Percentiles rank a stretch among this genome's conserved stretches.
These are phyloP conservation scores for Thuidium tamariscinum DNA, from an alignment of 225 moss, liverwort and hornwort genomes.

Conservation along the genomic window DNA sequence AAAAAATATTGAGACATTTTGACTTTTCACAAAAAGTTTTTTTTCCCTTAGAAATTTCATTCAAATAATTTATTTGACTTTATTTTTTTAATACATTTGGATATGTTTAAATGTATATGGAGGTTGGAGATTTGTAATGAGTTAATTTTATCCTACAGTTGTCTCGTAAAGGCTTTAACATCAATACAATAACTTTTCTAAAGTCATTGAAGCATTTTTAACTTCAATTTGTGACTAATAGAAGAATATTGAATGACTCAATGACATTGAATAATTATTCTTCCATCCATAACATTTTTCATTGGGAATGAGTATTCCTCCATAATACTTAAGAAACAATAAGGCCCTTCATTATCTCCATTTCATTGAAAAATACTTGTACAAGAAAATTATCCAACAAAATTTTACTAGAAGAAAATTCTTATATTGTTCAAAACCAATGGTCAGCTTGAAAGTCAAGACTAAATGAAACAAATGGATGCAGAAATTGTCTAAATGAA, in stretches of 20 bases:
- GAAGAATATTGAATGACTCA: neutral
- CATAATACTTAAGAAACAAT: accelerated
- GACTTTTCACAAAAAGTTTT: no score
- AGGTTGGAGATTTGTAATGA: neutral
- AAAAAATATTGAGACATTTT: no score
- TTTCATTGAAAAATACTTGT: neutral
- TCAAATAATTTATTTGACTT: no score
- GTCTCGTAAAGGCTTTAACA: neutral
- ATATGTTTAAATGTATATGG: neutral
- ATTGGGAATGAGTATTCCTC: neutral
- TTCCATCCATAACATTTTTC: neutral
- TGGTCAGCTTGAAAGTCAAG: no score
- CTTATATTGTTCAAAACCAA: neutral
- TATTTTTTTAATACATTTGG: neutral
- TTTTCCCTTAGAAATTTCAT: no score
- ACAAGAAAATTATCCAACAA: neutral
- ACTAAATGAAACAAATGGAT: no score
- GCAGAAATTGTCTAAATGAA: no score
- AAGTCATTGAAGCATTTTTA: neutral
- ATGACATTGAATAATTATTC: neutral
- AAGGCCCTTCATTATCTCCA: neutral
- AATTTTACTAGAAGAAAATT: neutral
- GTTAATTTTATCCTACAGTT: neutral
- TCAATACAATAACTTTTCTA: neutral
- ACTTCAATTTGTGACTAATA: neutral